Percentiles rank a stretch among this genome's conserved stretches.
Conservation (phyloP, 352 stramenopile species). For the Globisporangium emineosum region DNA sequence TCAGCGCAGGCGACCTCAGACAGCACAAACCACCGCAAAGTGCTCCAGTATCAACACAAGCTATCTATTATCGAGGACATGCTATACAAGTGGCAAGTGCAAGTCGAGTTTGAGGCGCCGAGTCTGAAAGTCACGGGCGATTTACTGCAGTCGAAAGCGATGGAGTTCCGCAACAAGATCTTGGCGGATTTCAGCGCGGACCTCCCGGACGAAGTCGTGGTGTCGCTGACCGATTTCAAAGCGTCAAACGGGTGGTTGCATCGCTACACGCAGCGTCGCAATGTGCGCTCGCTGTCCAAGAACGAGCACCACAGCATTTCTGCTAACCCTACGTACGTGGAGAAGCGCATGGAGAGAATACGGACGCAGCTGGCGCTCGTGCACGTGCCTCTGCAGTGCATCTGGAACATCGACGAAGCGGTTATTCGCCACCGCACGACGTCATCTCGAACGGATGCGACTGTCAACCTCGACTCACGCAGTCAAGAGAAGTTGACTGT, state of each 20-base stretch:
- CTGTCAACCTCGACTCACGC: conserved; percentile 45
- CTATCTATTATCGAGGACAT: conserved; percentile 84
- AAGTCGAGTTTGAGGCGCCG: conserved; percentile 66
- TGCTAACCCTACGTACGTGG: conserved; percentile 13
- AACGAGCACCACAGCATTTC: conserved; percentile 19
- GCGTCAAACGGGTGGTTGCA: conserved; percentile 82
- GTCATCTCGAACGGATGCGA: conserved; percentile 27
- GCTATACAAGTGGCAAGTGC: conserved; percentile 84
- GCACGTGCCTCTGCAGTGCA: conserved; percentile 45
- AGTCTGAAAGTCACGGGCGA: conserved; percentile 73
- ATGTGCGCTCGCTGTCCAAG: conserved; percentile 61
- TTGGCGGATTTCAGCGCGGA: conserved; percentile 64
- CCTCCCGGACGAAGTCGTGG: conserved; percentile 64
- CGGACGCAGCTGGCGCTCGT: conserved; percentile 45
- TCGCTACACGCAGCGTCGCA: conserved; percentile 71
- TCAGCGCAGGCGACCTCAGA: conserved; percentile 63
- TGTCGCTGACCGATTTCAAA: conserved; percentile 84
- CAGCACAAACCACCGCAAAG: conserved; percentile 71
- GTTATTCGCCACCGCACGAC: conserved; percentile 46
- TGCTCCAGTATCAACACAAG: conserved; percentile 83
- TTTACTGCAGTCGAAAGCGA: conserved; percentile 69
- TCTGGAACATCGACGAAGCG: conserved; percentile 74
- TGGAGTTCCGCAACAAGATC: conserved; percentile 84
- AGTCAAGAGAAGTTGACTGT: conserved; percentile 54
- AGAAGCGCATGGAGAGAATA: conserved; percentile 48